Conservation (phyloP, 2,329 filamentous ascomycete species). For the Aspergillus versicolor region DNA sequence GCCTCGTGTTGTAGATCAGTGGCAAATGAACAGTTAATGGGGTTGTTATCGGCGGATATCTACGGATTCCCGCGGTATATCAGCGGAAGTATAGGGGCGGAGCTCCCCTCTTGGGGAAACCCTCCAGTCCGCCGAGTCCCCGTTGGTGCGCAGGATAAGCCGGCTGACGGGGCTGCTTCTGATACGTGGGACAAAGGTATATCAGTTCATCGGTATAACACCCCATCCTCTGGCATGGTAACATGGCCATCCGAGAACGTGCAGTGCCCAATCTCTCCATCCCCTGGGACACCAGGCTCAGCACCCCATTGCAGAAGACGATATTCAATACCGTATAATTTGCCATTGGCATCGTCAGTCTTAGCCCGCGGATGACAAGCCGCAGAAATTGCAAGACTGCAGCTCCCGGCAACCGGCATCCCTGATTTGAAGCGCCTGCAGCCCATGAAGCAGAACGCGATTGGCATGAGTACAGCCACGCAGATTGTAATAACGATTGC, state of each 20-base stretch:
- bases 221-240: not conserved
- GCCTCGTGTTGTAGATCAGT: too few relatives aligned
- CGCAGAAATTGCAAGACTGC: slow-evolving; percentile 34
- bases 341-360: too few relatives aligned
- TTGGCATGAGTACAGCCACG: not conserved
- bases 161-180: too few relatives aligned
- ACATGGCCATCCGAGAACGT: not conserved
- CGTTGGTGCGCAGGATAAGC: too few relatives aligned
- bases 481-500: not conserved
- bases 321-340: not conserved
- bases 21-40: too few relatives aligned
- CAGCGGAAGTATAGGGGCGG: too few relatives aligned
- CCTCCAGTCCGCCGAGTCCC: too few relatives aligned
- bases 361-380: slow-evolving; percentile 26
- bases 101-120: too few relatives aligned
- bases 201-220: not conserved
- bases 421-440: slow-evolving; percentile 18
- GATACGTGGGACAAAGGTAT: too few relatives aligned
- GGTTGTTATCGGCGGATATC: too few relatives aligned
- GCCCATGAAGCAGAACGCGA: slow-evolving; percentile 15
- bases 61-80: too few relatives aligned
- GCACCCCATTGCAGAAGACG: not conserved
- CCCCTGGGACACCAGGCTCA: not conserved
- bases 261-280: not conserved
- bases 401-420: slow-evolving; percentile 32